phyloP scores from a whole-genome alignment of 768 basidiomycete species.

The Hydnomerulius pinastri region DNA sequence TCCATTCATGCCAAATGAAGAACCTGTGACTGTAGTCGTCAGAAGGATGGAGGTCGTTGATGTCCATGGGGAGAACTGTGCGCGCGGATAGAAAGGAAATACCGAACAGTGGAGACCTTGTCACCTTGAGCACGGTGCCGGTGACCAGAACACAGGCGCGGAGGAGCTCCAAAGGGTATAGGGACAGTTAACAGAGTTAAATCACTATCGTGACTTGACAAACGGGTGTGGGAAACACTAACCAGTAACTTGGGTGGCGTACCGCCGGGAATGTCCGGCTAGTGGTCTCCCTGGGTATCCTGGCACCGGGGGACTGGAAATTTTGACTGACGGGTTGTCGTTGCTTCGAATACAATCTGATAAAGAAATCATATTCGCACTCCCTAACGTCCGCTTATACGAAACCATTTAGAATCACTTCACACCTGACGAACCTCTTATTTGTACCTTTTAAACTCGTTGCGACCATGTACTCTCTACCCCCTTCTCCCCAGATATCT shows the following conservation, averaged over 20 bases:
- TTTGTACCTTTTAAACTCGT: background rate
- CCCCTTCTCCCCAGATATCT: conserved; percentile 17
- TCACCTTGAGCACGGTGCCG: too few species aligned
- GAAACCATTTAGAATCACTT: background rate
- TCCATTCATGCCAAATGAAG: conserved; percentile 93
- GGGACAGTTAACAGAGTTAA: too few species aligned
- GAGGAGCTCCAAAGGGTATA: too few species aligned
- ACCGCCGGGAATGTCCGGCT: too few species aligned
- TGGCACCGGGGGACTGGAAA: too few species aligned
- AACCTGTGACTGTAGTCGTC: conserved; percentile 83
- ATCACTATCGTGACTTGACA: too few species aligned
- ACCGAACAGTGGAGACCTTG: too few species aligned
- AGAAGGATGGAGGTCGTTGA: conserved; percentile 69
- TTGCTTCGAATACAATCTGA: too few species aligned
- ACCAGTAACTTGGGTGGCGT: background rate
- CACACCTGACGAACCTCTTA: background rate
- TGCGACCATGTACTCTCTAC: background rate
- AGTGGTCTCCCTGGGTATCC: too few species aligned
- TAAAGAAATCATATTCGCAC: background rate
- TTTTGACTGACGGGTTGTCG: too few species aligned
- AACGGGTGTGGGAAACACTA: conserved; percentile 38
- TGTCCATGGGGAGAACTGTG: conserved; percentile 45
- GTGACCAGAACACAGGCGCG: too few species aligned
- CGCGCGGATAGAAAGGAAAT: too few species aligned
- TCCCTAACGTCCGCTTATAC: background rate